phyloP scores from a whole-genome alignment of 75 land plant genomes.

The Pseudotsuga menziesii region DNA sequence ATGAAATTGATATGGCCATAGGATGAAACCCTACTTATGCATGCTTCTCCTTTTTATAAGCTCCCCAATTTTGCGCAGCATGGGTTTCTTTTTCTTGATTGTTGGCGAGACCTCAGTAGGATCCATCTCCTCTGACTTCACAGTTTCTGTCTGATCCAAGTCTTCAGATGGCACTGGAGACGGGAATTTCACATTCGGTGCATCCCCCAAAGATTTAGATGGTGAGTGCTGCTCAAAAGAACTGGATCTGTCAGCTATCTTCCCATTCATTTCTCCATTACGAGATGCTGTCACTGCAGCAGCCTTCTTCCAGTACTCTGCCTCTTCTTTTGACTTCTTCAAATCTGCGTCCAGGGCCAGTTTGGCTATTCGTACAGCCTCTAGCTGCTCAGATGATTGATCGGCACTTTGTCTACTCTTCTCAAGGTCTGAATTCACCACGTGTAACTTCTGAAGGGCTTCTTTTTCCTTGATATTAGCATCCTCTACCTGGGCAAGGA shows the following conservation, averaged over 20 bases:
- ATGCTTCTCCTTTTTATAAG: constrained; percentile 40
- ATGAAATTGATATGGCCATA: constrained; percentile 1
- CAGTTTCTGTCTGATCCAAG: constrained; percentile 33
- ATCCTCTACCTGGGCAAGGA: constrained; percentile 7
- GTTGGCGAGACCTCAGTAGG: constrained; percentile 24
- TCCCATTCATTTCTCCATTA: constrained; percentile 10
- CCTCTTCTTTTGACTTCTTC: constrained; percentile 40
- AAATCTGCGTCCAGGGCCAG: constrained; percentile 25
- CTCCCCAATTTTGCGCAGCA: constrained; percentile 47
- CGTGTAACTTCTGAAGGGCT: neutral
- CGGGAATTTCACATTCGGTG: neutral
- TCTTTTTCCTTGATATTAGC: constrained; percentile 3
- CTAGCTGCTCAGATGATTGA: constrained; percentile 12
- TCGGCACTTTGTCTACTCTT: constrained; percentile 6
- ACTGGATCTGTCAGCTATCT: neutral
- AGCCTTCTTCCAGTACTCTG: constrained; percentile 29
- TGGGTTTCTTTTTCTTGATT: constrained; percentile 45
- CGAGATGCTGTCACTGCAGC: constrained; percentile 7
- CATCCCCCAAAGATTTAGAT: constrained; percentile 1
- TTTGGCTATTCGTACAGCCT: constrained; percentile 15
- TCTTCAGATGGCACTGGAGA: constrained; percentile 1
- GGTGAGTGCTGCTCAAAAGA: neutral
- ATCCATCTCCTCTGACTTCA: constrained; percentile 19
- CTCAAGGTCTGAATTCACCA: constrained; percentile 9
- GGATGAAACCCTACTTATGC: constrained; percentile 14